A percentile compares a stretch with the other conserved stretches of the same genome.
Conservation (phyloP, 2,329 filamentous ascomycete genomes). For the Aspergillus ruber region DNA sequence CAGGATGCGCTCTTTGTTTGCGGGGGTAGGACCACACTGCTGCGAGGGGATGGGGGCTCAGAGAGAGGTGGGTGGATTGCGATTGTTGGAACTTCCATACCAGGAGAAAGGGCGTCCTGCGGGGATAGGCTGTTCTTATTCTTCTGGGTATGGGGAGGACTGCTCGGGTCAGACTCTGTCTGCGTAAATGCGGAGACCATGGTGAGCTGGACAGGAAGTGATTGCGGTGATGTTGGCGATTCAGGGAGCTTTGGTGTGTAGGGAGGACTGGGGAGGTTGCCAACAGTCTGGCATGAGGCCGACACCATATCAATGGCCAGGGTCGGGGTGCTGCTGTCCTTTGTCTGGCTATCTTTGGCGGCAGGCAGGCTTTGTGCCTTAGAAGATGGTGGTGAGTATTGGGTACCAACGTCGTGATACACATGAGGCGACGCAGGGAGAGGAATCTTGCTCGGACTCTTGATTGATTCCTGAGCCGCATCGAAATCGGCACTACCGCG, state of each 20-base stretch:
- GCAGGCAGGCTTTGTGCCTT: slow-evolving; percentile 7
- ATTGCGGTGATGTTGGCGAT: slow-evolving; percentile 8
- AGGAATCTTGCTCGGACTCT: slow-evolving; percentile 4
- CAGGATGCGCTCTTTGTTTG: slow-evolving; percentile 74
- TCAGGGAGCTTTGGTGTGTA: slow-evolving; percentile 27
- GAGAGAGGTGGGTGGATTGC: slow-evolving; percentile 84
- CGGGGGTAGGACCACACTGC: slow-evolving; percentile 70
- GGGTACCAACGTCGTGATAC: slow-evolving; percentile 71
- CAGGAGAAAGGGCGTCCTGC: slow-evolving; percentile 9
- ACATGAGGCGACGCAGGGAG: slow-evolving; percentile 26
- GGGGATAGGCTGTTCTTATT: slow-evolving; percentile 9
- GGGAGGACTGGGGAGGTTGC: slow-evolving; percentile 29
- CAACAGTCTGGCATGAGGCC: slow-evolving; percentile 38
- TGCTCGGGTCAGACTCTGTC: slow-evolving; percentile 20
- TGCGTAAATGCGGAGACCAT: slow-evolving; percentile 29
- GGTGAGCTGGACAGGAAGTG: slow-evolving; percentile 4
- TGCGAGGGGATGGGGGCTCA: slow-evolving; percentile 69
- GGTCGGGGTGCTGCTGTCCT: slow-evolving; percentile 26
- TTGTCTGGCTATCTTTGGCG: slow-evolving; percentile 18
- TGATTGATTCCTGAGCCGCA: slow-evolving; percentile 26
- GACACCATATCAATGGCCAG: slow-evolving; percentile 33
- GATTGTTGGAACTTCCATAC: slow-evolving; percentile 69
- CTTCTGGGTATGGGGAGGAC: slow-evolving; percentile 6
- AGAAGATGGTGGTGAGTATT: slow-evolving; percentile 77
- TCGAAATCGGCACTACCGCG: slow-evolving; percentile 21